Evolutionary conservation across 208 protist species (phyloP).

Genomic region (Porcisia hertigi): DNA sequence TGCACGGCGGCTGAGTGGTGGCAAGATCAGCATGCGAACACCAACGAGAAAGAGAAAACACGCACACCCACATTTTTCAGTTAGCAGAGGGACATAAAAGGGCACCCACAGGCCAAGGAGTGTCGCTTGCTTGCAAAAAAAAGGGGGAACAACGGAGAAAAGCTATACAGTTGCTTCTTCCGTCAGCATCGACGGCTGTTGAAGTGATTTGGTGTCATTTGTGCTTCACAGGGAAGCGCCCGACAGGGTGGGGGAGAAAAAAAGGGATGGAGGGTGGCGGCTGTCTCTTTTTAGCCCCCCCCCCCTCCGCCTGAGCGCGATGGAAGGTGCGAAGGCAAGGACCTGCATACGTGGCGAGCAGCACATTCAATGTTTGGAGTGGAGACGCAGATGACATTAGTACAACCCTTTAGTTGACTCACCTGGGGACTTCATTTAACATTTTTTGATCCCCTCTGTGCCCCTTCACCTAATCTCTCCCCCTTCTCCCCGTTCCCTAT

Average conservation of each 20-base stretch:
- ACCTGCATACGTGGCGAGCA: neutral
- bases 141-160: no score
- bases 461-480: neutral
- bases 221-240: neutral
- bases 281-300: neutral
- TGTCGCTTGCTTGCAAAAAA: neutral
- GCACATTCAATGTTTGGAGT: neutral
- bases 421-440: no score
- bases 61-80: no score
- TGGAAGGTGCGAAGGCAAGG: neutral
- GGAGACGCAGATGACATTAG: neutral
- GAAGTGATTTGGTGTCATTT: neutral
- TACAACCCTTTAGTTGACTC: neutral
- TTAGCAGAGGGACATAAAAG: no score
- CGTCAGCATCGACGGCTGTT: neutral
- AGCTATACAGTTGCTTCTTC: no score
- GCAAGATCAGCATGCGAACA: no score
- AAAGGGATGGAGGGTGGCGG: no score
- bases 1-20: no score
- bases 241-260: neutral
- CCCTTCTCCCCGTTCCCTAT: no score
- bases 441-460: conserved; percentile 5
- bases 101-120: no score
- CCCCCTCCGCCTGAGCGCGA: neutral
- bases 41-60: no score